Percentiles rank a stretch among this genome's conserved stretches.
These are phyloP conservation scores for Geoglossum glabrum DNA, from an alignment of 495 filamentous ascomycete species.

Conservation along the genomic window DNA sequence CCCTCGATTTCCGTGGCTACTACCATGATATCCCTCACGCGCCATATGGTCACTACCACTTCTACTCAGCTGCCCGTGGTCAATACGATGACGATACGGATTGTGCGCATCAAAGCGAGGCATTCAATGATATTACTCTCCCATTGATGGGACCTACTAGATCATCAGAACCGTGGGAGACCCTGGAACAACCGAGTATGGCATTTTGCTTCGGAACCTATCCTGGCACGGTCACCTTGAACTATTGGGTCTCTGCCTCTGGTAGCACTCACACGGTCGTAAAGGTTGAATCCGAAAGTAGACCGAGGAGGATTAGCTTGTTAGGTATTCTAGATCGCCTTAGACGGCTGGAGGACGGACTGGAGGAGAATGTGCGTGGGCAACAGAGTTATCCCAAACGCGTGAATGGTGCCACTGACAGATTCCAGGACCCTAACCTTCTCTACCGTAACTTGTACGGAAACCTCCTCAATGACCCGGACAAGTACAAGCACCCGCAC, in stretches of 20 bases:
- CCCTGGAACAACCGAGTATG: slow-evolving; percentile 44
- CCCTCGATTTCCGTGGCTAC: slow-evolving; percentile 19
- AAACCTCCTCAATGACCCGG: slow-evolving; percentile 24
- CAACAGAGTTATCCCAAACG: not conserved
- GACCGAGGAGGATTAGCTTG: slow-evolving; percentile 32
- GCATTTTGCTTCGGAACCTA: slow-evolving; percentile 35
- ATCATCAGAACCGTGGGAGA: slow-evolving; percentile 30
- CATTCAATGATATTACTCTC: slow-evolving; percentile 17
- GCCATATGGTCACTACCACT: slow-evolving; percentile 10
- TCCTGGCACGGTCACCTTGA: slow-evolving; percentile 41
- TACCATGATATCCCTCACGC: slow-evolving; percentile 14
- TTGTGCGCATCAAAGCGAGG: slow-evolving; percentile 9
- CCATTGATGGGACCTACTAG: slow-evolving; percentile 12
- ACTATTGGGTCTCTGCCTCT: slow-evolving; percentile 31
- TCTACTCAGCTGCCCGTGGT: slow-evolving; percentile 16
- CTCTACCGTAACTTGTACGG: slow-evolving; percentile 19
- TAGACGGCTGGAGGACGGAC: slow-evolving; percentile 30
- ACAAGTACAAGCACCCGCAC: slow-evolving; percentile 18
- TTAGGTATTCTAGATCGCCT: slow-evolving; percentile 32
- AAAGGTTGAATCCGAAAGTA: slow-evolving; percentile 28
- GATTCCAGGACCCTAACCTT: slow-evolving; percentile 15
- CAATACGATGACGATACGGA: slow-evolving; percentile 13
- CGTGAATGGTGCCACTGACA: not conserved
- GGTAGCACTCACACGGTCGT: slow-evolving; percentile 26
- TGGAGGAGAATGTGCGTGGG: slow-evolving; percentile 37